phyloP scores from a whole-genome alignment of 805 yeast species.

The Jamesozyma piceae region DNA sequence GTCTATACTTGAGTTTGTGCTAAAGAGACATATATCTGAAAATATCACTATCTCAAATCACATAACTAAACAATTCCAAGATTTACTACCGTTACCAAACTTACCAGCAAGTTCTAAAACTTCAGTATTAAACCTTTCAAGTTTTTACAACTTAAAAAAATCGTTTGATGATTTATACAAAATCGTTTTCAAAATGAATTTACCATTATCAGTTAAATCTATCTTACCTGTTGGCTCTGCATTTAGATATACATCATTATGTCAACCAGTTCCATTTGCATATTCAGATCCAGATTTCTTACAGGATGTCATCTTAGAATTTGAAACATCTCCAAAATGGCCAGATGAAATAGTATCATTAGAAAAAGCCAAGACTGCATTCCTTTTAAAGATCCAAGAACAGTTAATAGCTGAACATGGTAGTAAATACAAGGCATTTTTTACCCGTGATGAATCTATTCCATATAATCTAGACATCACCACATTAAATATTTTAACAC shows the following conservation, averaged over 20 bases:
- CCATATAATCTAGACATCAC: conserved; percentile 56
- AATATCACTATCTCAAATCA: conserved; percentile 21
- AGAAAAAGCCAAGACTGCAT: conserved; percentile 87
- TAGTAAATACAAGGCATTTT: conserved; percentile 45
- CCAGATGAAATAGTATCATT: conserved; percentile 82
- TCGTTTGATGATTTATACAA: conserved; percentile 55
- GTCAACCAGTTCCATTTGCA: conserved; percentile 78
- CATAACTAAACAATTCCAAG: conserved; percentile 39
- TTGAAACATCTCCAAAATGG: conserved; percentile 89
- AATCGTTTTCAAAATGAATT: conserved; percentile 39
- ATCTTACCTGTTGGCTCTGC: conserved; percentile 67
- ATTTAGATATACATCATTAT: conserved; percentile 63
- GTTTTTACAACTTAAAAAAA: conserved; percentile 36
- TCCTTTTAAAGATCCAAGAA: conserved; percentile 60
- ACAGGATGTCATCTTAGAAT: conserved; percentile 73
- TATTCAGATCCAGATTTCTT: conserved; percentile 65
- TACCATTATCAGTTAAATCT: conserved; percentile 67
- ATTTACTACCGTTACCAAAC: conserved; percentile 50
- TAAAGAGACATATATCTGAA: conserved; percentile 54
- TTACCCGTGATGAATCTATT: conserved; percentile 58
- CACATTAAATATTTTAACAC: conserved; percentile 59
- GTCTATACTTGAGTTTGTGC: conserved; percentile 53
- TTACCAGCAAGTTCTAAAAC: conserved; percentile 49
- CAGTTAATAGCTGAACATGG: conserved; percentile 37
- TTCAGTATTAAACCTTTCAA: conserved; percentile 36